phyloP scores from a whole-genome alignment of 768 basidiomycete genomes.

The Mycena capillaripes region DNA sequence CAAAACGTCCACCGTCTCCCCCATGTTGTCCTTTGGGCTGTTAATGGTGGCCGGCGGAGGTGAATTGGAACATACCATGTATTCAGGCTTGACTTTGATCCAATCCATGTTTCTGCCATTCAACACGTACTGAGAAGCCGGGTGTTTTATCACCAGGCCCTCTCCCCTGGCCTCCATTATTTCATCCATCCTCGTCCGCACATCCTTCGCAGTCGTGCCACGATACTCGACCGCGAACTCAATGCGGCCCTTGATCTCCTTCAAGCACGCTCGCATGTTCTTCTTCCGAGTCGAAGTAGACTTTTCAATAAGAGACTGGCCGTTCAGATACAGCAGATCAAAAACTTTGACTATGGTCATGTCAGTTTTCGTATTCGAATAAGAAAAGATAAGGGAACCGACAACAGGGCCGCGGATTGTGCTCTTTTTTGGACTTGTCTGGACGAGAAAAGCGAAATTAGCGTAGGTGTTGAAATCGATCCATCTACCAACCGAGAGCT shows the following conservation, averaged over 20 bases:
- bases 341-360: slow-evolving; percentile 88
- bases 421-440: slow-evolving; percentile 81
- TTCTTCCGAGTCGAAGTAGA: slow-evolving; percentile 84
- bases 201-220: slow-evolving; percentile 86
- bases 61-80: slow-evolving; percentile 69
- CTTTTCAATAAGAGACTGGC: slow-evolving; percentile 80
- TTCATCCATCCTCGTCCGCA: slow-evolving; percentile 83
- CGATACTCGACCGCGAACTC: slow-evolving; percentile 82
- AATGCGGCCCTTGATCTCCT: slow-evolving; percentile 80
- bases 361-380: background rate
- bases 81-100: slow-evolving; percentile 95
- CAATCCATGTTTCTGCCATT: slow-evolving; percentile 93
- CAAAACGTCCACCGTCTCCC: slow-evolving; percentile 92
- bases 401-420: slow-evolving; percentile 93
- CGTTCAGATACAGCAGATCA: slow-evolving; percentile 92
- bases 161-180: slow-evolving; percentile 91
- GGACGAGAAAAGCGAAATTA: slow-evolving; percentile 8
- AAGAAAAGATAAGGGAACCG: slow-evolving; percentile 46
- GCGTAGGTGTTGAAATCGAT: background rate
- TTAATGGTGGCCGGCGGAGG: background rate
- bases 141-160: slow-evolving; percentile 93
- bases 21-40: slow-evolving; percentile 81
- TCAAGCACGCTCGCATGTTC: slow-evolving; percentile 78
- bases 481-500: slow-evolving; percentile 73
- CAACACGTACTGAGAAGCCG: slow-evolving; percentile 81